Evolutionary conservation across 2,329 filamentous ascomycete genomes (phyloP).

Genomic region (Emergomyces orientalis): DNA sequence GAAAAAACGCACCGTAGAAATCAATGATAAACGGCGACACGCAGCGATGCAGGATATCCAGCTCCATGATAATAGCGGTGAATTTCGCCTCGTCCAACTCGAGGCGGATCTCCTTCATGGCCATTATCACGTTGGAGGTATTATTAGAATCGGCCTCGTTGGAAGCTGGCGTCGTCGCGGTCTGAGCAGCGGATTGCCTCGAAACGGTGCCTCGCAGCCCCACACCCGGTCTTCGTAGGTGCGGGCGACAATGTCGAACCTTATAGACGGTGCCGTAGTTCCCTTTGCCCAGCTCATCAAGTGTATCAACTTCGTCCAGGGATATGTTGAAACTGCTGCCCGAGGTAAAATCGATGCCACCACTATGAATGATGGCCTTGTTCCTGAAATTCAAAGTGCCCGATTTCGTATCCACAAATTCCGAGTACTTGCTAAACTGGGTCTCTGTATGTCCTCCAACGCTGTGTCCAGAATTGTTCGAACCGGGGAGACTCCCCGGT

Average conservation of each 20-base stretch:
- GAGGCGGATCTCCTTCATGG: conserved; percentile 96
- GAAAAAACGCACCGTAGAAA: conserved; percentile 98
- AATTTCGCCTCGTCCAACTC: conserved; percentile 97
- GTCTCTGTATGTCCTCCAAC: conserved; percentile 27
- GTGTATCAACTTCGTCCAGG: conserved; percentile 83
- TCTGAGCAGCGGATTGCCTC: conserved; percentile 10
- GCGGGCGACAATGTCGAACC: conserved; percentile 71
- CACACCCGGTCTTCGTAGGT: conserved; percentile 50
- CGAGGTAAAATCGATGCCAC: conserved; percentile 84
- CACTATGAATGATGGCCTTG: conserved; percentile 78
- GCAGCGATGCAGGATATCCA: conserved; percentile 92
- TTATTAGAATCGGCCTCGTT: conserved; percentile 19
- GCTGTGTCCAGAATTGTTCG: not conserved
- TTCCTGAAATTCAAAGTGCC: conserved; percentile 88
- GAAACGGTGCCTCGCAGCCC: conserved; percentile 43
- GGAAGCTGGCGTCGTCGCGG: conserved; percentile 23
- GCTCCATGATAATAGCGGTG: conserved; percentile 91
- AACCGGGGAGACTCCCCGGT: not conserved
- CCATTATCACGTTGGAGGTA: conserved; percentile 68
- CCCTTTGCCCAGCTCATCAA: conserved; percentile 91
- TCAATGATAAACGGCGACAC: conserved; percentile 95
- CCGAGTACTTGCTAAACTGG: conserved; percentile 58
- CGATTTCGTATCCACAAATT: conserved; percentile 84
- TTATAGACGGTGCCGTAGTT: conserved; percentile 99
- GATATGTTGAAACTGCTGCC: conserved; percentile 89